Base-by-base conservation (phyloP, 495 filamentous ascomycete species). In the Tricharina praecox region DNA sequence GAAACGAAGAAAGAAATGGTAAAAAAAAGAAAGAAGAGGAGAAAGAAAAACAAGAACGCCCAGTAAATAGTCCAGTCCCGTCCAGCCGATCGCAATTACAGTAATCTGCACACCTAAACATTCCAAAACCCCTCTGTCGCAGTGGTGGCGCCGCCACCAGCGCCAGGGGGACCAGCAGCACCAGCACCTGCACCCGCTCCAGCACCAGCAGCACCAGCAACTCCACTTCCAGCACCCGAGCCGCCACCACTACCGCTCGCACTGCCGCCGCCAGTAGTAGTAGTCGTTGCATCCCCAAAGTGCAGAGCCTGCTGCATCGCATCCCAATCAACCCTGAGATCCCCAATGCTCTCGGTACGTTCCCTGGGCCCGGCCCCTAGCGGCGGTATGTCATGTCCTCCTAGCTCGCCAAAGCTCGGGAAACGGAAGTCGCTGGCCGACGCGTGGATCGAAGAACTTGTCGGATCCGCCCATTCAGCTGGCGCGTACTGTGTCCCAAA, bases 241-340 rank as follows among this genome's bases (percentile, higher is more conserved):
- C 28, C 13, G 28, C 28, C 28, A n/a, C n/a, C n/a, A n/a, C n/a
- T n/a, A n/a, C n/a, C n/a, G n/a, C n/a, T n/a, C n/a, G n/a, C n/a
- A n/a, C n/a, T n/a, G n/a, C n/a, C n/a, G n/a, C n/a, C n/a, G n/a
- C n/a, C n/a, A n/a, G n/a, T n/a, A n/a, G n/a, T n/a, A n/a, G n/a
- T n/a, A n/a, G n/a, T n/a, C n/a, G n/a, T n/a, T 13, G 28, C 34
- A 37, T 37, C 34, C 7, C 34, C 34, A 37, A 59, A 59, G 11
- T 58, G 55, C 47, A 54, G 41, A 38, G 57, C 49, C 24, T 59
- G 55, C 28, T 59, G 55, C 32, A 59, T 49, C 30, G 39, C 55
- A 38, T 58, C 51, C 55, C 55, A 59, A 49, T 59, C 54, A 9
- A 59, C 9, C 7, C 34, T 8, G 8, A 37, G 18, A 15, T 37